Evolutionary conservation across 495 filamentous ascomycete species (phyloP).

Genomic region (Penicilliopsis zonata): DNA sequence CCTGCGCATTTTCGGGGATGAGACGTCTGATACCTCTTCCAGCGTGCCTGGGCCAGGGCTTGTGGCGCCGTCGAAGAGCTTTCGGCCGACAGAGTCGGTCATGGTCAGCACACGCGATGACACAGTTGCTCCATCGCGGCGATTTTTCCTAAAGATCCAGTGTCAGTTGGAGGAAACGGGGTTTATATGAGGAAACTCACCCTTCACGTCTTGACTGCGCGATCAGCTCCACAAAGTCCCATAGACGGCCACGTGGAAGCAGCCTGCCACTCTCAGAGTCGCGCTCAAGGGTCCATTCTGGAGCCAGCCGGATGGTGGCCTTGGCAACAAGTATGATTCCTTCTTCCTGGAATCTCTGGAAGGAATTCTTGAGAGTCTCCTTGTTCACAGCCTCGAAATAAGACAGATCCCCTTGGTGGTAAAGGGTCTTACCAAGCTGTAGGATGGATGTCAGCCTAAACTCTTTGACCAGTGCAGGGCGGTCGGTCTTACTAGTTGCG

Average conservation of each 20-base stretch:
- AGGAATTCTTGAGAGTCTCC: slow-evolving; percentile 88
- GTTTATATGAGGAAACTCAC: slow-evolving; percentile 16
- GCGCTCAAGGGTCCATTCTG: slow-evolving; percentile 66
- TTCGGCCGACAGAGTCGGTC: slow-evolving; percentile 47
- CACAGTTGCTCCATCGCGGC: slow-evolving; percentile 83
- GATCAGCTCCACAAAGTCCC: slow-evolving; percentile 85
- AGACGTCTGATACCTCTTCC: slow-evolving; percentile 15
- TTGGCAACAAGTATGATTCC: slow-evolving; percentile 69
- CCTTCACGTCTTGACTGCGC: slow-evolving; percentile 74
- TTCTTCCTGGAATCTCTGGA: slow-evolving; percentile 78
- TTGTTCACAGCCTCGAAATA: slow-evolving; percentile 99
- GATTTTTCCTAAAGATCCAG: slow-evolving; percentile 57
- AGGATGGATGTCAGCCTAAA: slow-evolving; percentile 9
- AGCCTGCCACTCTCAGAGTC: slow-evolving; percentile 49
- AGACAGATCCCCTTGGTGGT: slow-evolving; percentile 90
- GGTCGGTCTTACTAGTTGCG: slow-evolving; percentile 57
- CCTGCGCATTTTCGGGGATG: slow-evolving; percentile 24
- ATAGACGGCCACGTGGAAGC: slow-evolving; percentile 58
- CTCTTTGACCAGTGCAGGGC: background rate
- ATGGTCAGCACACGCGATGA: slow-evolving; percentile 67
- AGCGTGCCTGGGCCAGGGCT: slow-evolving; percentile 12
- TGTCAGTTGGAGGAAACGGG: background rate
- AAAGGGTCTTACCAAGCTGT: slow-evolving; percentile 88
- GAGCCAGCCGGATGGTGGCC: slow-evolving; percentile 52
- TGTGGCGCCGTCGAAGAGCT: slow-evolving; percentile 31